Evolutionary conservation across 2,329 filamentous ascomycete genomes (phyloP).

Genomic region (Fusarium goolgardi): DNA sequence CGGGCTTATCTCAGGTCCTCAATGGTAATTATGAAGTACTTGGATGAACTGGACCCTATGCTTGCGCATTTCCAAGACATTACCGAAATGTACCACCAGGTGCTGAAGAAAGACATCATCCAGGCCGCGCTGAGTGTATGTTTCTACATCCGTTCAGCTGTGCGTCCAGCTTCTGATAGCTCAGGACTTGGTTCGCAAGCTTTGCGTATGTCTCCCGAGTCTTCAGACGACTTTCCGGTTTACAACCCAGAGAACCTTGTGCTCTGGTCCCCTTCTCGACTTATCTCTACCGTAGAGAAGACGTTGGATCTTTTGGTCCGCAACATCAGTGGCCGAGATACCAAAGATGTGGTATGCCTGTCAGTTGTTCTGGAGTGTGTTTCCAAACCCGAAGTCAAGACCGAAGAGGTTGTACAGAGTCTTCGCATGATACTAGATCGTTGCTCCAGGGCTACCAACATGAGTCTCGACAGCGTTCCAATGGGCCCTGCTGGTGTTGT

Average conservation of each 20-base stretch:
- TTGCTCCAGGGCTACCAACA: constrained; percentile 58
- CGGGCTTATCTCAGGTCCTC: constrained; percentile 65
- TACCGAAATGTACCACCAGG: constrained; percentile 64
- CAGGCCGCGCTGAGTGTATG: constrained; percentile 67
- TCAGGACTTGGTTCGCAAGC: constrained; percentile 48
- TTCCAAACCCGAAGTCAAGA: constrained; percentile 55
- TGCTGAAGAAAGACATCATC: constrained; percentile 65
- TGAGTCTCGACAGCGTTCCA: constrained; percentile 54
- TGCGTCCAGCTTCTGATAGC: constrained; percentile 48
- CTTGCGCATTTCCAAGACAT: constrained; percentile 60
- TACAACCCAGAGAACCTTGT: constrained; percentile 53
- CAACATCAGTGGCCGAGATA: constrained; percentile 61
- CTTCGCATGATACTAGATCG: constrained; percentile 58
- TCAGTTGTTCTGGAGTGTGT: constrained; percentile 61
- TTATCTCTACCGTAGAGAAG: constrained; percentile 60
- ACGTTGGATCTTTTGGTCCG: constrained; percentile 59
- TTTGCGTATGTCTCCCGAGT: constrained; percentile 52
- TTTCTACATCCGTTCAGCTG: constrained; percentile 61
- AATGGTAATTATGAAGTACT: constrained; percentile 66
- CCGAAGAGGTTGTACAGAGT: constrained; percentile 56
- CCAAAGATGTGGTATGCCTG: constrained; percentile 63
- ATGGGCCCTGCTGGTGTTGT: constrained; percentile 14
- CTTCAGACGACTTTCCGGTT: constrained; percentile 51
- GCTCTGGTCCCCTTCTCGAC: constrained; percentile 57
- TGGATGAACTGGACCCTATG: constrained; percentile 64